Evolutionary conservation across 345 rosid genomes (phyloP), one percentile per base, ranked within the genome.

Genomic region (Dovyalis caffra): DNA sequence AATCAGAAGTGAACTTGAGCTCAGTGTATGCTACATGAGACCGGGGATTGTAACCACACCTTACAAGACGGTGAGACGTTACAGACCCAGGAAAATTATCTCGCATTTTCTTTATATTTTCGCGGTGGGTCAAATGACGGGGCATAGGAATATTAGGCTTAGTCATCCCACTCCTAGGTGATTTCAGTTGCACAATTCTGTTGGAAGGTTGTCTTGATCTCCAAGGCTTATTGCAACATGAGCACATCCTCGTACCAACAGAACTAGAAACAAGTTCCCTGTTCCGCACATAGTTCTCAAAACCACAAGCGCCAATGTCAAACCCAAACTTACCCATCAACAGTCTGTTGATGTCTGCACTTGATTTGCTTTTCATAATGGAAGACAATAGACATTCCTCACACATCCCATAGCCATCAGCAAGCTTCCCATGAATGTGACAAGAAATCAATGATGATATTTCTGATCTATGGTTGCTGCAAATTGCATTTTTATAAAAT

Each of bases 321-420:
- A 75, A 75, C 10, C 90, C 92, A 65, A 84, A 29, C 64, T 85
- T 87, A 69, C 85, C 90, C 7, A 78, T 35, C 62, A 74, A 16
- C n/a, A 65, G 33, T 64, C 75, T 79, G 28, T 70, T 37, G 47
- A 43, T 69, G 20, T 70, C 75, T 8, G 64, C 9, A 23, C 71
- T 56, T 74, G 71, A 5, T 64, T 70, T 69, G 35, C 67, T 21
- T 16, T 53, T 64, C 29, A 3, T 38, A 33, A 60, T 15, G 68
- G 34, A 56, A 34, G 82, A 79, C 71, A 79, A 18, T 26, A 79
- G 35, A 57, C 82, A 79, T 47, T 74, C 72, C 29, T 79, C 78
- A 43, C 82, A 79, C 82, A 79, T 79, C 14, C 64, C 71, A 40
- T 26, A 7, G 35, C 75, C 82, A 64, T 74, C 75, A 11, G 75